These are phyloP conservation scores for Naematelia aurantialba DNA, from an alignment of 768 basidiomycete genomes.

Conservation along the genomic window DNA sequence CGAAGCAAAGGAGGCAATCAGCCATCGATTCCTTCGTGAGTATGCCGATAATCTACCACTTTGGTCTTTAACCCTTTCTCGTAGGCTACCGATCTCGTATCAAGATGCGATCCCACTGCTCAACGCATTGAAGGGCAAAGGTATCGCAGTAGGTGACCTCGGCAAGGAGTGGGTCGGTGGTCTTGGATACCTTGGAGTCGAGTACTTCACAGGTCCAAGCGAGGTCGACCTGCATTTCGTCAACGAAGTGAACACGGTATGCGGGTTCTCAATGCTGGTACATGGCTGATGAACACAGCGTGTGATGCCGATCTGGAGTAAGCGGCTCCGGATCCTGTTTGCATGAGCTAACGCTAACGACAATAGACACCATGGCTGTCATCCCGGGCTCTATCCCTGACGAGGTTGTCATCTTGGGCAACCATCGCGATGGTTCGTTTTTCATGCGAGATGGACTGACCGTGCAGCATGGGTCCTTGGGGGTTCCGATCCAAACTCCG, in stretches of 20 bases:
- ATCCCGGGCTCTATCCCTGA: slow-evolving; percentile 53
- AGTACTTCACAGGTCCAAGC: slow-evolving; percentile 53
- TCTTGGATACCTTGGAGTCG: slow-evolving; percentile 45
- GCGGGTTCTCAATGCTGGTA: not conserved
- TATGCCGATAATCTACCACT: slow-evolving; percentile 50
- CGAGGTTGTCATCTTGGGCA: slow-evolving; percentile 81
- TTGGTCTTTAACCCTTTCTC: slow-evolving; percentile 54
- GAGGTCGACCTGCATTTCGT: slow-evolving; percentile 57
- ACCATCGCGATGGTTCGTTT: slow-evolving; percentile 75
- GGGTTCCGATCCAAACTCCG: slow-evolving; percentile 56
- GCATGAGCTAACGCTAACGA: slow-evolving; percentile 8
- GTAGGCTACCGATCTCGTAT: slow-evolving; percentile 88
- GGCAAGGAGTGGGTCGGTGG: slow-evolving; percentile 49
- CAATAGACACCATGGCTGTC: slow-evolving; percentile 39
- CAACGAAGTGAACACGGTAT: slow-evolving; percentile 64
- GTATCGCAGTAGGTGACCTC: slow-evolving; percentile 42
- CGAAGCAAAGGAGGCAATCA: slow-evolving; percentile 55
- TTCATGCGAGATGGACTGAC: slow-evolving; percentile 1
- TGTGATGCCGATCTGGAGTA: slow-evolving; percentile 87
- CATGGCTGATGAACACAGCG: slow-evolving; percentile 43
- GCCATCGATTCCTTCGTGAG: slow-evolving; percentile 46
- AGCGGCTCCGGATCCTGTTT: slow-evolving; percentile 62
- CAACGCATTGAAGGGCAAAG: slow-evolving; percentile 55
- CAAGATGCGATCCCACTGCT: slow-evolving; percentile 70
- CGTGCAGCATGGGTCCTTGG: slow-evolving; percentile 67